phyloP scores from a whole-genome alignment of 768 basidiomycete genomes.

The Boletus coccyginus region DNA sequence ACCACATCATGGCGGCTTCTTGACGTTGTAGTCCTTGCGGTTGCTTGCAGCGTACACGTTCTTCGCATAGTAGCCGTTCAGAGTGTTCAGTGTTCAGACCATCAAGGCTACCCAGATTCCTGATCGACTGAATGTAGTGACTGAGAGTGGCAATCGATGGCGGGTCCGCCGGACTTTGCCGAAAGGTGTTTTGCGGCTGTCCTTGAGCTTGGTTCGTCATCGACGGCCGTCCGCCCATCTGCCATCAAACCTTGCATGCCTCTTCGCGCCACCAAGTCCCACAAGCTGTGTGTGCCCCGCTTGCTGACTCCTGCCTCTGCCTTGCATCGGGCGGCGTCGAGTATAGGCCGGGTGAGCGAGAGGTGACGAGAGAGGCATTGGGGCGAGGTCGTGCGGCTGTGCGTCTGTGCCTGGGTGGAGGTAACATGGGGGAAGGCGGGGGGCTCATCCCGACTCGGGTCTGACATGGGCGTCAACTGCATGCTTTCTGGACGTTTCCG shows the following conservation, averaged over 20 bases:
- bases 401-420: slow-evolving; percentile 11
- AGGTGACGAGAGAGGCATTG: slow-evolving; percentile 37
- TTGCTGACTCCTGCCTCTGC: slow-evolving; percentile 67
- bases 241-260: slow-evolving; percentile 39
- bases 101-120: no score
- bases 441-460: slow-evolving; percentile 6
- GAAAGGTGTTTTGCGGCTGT: no score
- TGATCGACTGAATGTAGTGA: no score
- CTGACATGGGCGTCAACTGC: slow-evolving; percentile 38
- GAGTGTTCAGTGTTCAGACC: no score
- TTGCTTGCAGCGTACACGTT: no score
- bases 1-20: no score
- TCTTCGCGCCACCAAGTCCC: slow-evolving; percentile 31
- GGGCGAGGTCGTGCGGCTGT: slow-evolving; percentile 19
- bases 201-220: slow-evolving; percentile 23
- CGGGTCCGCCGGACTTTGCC: no score
- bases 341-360: slow-evolving; percentile 47
- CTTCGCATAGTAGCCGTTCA: no score
- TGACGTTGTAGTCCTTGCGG: no score
- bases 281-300: slow-evolving; percentile 42
- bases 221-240: slow-evolving; percentile 1
- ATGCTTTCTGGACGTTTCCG: slow-evolving; percentile 64
- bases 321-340: slow-evolving; percentile 67
- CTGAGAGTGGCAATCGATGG: no score
- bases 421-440: slow-evolving; percentile 6